Base-by-base conservation (phyloP, 2,329 filamentous ascomycete genomes). In the Corynespora cassiicola region DNA sequence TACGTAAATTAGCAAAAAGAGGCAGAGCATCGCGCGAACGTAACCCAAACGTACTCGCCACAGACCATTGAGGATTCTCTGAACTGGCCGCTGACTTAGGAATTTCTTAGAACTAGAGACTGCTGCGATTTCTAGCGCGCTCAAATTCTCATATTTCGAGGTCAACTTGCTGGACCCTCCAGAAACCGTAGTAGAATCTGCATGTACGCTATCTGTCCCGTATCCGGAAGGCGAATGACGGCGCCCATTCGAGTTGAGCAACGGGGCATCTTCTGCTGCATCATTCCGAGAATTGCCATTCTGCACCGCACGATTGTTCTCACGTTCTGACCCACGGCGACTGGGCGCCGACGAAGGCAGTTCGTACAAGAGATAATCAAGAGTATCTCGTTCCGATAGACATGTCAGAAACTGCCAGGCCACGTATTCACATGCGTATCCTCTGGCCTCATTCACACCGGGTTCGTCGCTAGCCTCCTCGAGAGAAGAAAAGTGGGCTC, bases 51-150 rank as follows among this genome's bases (percentile, higher is more conserved):
- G 6, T 52, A 54, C 54, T 31, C 59, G 52, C 89, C 90, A 95
- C 36, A 95, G 88, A 31, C 87, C 87, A 29, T 87, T 86, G 46
- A 95, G 82, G 50, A 95, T 87, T 56, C 86, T 87, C 62, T 95
- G 90, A 8, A 95, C 86, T 3, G 88, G 81, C 43, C 80, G 79
- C 65, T 95, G 89, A 58, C 85, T 86, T 22, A 95, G 77, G 53
- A 95, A 95, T 29, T 87, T 87, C 71, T 95, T 95, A 19, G 88
- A 88, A 42, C 88, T 80, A 9, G 86, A 86, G 14, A 95, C 83
- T 29, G 86, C 85, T 17, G 89, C 90, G 56, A 95, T 91, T 63
- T 95, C 90, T 11, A 97, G 76, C 2, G 89, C 90, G 63, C 94
- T 96, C 31, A 96, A 76, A 12, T 86, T 84, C 22, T 84, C 82